These are phyloP conservation scores for Cytospora chrysosperma DNA, from an alignment of 2,329 filamentous ascomycete species.

Conservation along the genomic window DNA sequence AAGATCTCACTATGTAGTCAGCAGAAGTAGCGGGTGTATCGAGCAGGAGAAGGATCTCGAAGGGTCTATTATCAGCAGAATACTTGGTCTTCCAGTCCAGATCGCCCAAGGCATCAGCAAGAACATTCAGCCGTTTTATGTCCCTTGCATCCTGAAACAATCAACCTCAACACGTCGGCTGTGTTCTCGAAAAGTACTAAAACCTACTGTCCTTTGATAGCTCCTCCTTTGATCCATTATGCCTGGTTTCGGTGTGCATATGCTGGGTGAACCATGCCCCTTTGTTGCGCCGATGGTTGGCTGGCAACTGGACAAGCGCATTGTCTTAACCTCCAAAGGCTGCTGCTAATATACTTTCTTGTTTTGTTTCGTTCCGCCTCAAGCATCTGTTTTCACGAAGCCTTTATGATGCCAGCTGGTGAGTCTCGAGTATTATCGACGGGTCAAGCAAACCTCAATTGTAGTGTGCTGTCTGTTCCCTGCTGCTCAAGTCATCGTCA, in stretches of 20 bases:
- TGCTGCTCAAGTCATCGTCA: conserved; percentile 2
- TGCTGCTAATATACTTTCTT: not conserved
- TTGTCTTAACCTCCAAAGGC: not conserved
- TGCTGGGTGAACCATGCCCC: not conserved
- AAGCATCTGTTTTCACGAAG: not conserved
- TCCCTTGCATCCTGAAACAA: not conserved
- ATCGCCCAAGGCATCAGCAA: conserved; percentile 3
- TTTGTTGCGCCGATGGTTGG: conserved; percentile 1
- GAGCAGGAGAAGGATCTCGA: not conserved
- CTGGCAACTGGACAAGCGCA: not conserved
- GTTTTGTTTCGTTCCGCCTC: not conserved
- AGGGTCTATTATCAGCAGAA: not conserved
- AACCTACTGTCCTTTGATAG: conserved; percentile 5
- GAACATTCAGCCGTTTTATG: not conserved
- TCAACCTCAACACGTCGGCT: not conserved
- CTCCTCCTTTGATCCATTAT: conserved; percentile 2
- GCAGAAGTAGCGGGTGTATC: not conserved
- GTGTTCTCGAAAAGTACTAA: not conserved
- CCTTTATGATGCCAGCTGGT: not conserved
- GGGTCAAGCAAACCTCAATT: not conserved
- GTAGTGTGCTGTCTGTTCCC: not conserved
- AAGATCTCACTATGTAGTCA: not conserved
- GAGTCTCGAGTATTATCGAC: not conserved
- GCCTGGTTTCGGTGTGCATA: not conserved
- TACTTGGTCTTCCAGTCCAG: conserved; percentile 1